Percentiles rank a stretch among this genome's conserved stretches.
These are phyloP conservation scores for Haplosporangium gracile DNA, from an alignment of 192 early-diverging fungal genomes.

Conservation along the genomic window DNA sequence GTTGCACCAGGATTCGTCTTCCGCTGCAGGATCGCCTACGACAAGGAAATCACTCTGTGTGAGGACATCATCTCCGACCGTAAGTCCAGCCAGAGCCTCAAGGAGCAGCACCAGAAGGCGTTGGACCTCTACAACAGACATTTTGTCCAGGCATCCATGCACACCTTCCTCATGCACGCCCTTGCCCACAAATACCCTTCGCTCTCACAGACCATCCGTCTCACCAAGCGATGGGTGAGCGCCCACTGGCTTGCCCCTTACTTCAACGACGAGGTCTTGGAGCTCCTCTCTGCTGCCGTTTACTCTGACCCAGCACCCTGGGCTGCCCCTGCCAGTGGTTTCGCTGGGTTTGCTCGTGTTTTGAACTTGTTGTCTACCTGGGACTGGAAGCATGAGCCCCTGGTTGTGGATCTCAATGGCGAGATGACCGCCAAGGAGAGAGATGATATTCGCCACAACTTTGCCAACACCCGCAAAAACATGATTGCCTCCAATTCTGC, in stretches of 20 bases:
- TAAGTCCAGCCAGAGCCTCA: conserved; percentile 57
- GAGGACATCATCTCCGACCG: conserved; percentile 65
- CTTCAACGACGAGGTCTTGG: conserved; percentile 82
- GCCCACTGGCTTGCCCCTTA: conserved; percentile 82
- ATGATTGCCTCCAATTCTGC: conserved; percentile 33
- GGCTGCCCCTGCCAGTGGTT: conserved; percentile 71
- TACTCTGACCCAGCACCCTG: conserved; percentile 77
- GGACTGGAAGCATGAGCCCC: conserved; percentile 81
- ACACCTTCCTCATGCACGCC: conserved; percentile 77
- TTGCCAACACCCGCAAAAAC: conserved; percentile 68
- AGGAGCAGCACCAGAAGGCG: conserved; percentile 64
- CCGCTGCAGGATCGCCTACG: conserved; percentile 82
- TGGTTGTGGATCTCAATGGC: conserved; percentile 85
- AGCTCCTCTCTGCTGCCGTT: conserved; percentile 78
- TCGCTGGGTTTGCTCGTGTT: conserved; percentile 82
- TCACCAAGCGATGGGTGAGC: conserved; percentile 92
- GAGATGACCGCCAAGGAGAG: conserved; percentile 62
- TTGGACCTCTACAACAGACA: conserved; percentile 61
- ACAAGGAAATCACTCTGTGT: conserved; percentile 76
- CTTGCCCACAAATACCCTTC: conserved; percentile 82
- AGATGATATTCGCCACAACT: conserved; percentile 62
- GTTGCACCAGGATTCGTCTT: conserved; percentile 80
- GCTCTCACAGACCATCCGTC: conserved; percentile 83
- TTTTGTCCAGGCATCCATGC: conserved; percentile 65
- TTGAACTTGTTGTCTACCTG: conserved; percentile 79